Evolutionary conservation across 257 asterid species (phyloP).

Genomic region (Nicotiana noctiflora): DNA sequence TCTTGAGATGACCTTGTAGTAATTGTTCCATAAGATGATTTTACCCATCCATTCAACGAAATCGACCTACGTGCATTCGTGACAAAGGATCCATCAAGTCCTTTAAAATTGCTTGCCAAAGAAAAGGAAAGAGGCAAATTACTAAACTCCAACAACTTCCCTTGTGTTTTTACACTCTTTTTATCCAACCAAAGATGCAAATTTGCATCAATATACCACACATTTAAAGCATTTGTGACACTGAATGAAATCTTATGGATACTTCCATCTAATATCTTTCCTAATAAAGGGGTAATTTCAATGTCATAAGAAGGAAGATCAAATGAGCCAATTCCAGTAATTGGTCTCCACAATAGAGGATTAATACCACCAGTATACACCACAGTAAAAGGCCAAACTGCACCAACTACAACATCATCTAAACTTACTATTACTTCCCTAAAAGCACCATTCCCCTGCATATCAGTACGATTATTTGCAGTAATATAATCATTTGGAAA

Average conservation of each 20-base stretch:
- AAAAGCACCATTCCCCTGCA: conserved; percentile 66
- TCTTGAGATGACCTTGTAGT: conserved; percentile 34
- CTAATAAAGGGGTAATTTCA: conserved; percentile 61
- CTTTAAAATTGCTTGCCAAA: conserved; percentile 35
- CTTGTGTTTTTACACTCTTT: conserved; percentile 35
- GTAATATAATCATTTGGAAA: conserved; percentile 47
- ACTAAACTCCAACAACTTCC: conserved; percentile 29
- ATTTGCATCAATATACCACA: conserved; percentile 79
- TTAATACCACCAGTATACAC: conserved; percentile 72
- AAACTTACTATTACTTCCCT: conserved; percentile 58
- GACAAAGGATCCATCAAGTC: conserved; percentile 46
- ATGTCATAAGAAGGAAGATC: conserved; percentile 69
- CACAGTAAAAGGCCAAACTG: conserved; percentile 75
- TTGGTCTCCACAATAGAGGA: conserved; percentile 75
- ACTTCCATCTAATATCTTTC: conserved; percentile 48
- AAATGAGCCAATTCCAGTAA: conserved; percentile 67
- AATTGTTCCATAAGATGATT: conserved; percentile 51
- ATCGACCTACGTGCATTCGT: conserved; percentile 47
- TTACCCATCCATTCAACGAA: conserved; percentile 42
- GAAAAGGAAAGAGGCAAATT: conserved; percentile 23
- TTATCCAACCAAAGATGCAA: conserved; percentile 74
- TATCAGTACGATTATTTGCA: conserved; percentile 30
- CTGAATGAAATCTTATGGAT: conserved; percentile 41
- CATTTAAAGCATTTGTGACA: conserved; percentile 62
- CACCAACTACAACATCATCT: conserved; percentile 43